Evolutionary conservation across 257 asterid genomes (phyloP), one percentile per base, ranked within the genome.

Genomic region (Gardenia jasminoides): DNA sequence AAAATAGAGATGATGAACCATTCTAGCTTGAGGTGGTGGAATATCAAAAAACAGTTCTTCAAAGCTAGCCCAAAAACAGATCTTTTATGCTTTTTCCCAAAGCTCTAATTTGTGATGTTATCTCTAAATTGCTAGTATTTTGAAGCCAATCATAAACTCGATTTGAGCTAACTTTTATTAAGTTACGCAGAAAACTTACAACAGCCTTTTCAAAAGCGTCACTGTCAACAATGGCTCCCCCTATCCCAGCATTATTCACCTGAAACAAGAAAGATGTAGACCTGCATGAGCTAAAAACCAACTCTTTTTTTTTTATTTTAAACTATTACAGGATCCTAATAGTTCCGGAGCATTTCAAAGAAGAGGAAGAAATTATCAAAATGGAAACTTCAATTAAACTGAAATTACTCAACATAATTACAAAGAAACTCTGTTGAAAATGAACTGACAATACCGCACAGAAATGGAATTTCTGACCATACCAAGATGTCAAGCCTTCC

Each of bases 401-500:
- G 41, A 36, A 36, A 5, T 36, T 36, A 36, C 41, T 36, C 41
- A 36, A 36, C 41, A 36, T 36, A 36, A 36, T 36, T 36, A 36
- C 41, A 36, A 5, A 36, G 41, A 36, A 36, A 36, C 41, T 36
- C 41, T 36, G 41, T 36, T 36, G 41, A 36, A 36, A 36, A 36
- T 36, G 41, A 36, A 36, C 41, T 36, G 41, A 36, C 3, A 5
- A 36, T 36, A 17, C n/a, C 4, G 20, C 5, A 56, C 1, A 10
- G 20, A 54, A 17, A 9, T 47, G 52, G 52, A 9, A 47, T 13
- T 9, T 8, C 41, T 44, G 3, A 1, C 9, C 4, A 19, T 84
- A 89, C 91, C 89, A 89, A 61, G 58, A 89, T 85, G 76, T 89
- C 91, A 41, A 89, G 89, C 82, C 71, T 87, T 70, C 89, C 87